Evolutionary conservation across 805 yeast species (phyloP), one percentile per base, ranked within the genome.

Genomic region (Blastobotrys americana): DNA sequence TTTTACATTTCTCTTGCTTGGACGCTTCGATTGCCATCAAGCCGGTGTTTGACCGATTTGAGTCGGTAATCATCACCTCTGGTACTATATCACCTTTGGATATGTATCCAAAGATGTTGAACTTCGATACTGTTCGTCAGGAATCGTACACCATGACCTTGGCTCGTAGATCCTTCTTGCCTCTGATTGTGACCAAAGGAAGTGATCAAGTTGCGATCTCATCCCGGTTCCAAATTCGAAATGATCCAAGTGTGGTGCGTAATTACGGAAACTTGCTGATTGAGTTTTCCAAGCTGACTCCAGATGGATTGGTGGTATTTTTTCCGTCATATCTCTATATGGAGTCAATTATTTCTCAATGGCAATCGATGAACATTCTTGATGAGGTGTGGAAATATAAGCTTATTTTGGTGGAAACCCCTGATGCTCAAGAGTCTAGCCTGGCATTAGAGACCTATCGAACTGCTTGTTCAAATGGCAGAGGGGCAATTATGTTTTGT

Each of bases 341-440:
- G 98, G 99, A 93, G 64, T 84, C 95, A 56, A 93, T 93, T 56
- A 90, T 93, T 35, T 86, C 96, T 1, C 89, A 87, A 85, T 93
- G 99, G 99, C 98, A 93, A 67, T 82, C 82, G 10, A 93, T 93
- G 97, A 97, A 97, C 41, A 89, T 93, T 35, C 66, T 93, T 55
- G 99, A 93, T 62, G 97, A 93, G 64, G 97, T 93, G 6, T 93
- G 98, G 98, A 89, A 93, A 63, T 88, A 93, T 61, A 93, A 93
- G 61, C 71, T 93, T 53, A 90, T 93, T 53, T 68, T 93, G 25
- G 97, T 94, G 13, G 99, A 93, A 61, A 93, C 99, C 0, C 99
- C 99, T 0, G 99, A 93, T 76, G 95, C 97, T 0, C 99, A 93
- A 62, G 99, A 93, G 64, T 93, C 99, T 0, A 83, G 96, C 1